A percentile compares a stretch with the other conserved stretches of the same genome.
Conservation (phyloP, 164 flowering plant genomes). For the Aristolochia fimbriata region DNA sequence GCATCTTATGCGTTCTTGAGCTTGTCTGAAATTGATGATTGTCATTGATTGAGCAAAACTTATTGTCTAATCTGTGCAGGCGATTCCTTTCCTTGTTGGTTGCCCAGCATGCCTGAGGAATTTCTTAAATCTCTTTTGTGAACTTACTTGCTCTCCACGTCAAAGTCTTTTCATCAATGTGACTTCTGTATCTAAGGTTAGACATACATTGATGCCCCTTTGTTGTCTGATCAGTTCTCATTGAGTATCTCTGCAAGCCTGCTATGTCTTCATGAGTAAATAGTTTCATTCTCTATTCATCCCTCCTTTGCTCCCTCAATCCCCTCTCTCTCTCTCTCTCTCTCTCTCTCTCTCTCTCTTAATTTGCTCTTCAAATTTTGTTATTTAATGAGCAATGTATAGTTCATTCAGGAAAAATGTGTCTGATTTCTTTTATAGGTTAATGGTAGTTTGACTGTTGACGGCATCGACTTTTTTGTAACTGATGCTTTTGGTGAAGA, state of each 20-base stretch:
- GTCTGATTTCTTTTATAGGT: conserved; percentile 35
- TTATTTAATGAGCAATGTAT: too few relatives aligned
- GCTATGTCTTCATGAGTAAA: too few relatives aligned
- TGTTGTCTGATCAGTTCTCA: neutral
- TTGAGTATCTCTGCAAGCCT: neutral
- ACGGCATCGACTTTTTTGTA: conserved; percentile 72
- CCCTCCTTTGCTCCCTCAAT: too few relatives aligned
- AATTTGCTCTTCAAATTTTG: too few relatives aligned
- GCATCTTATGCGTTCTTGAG: too few relatives aligned
- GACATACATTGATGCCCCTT: neutral
- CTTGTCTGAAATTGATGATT: too few relatives aligned
- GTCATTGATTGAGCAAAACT: too few relatives aligned
- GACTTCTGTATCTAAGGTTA: conserved; percentile 68
- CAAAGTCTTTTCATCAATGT: conserved; percentile 95
- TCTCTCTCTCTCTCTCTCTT: too few relatives aligned
- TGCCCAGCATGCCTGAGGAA: conserved; percentile 99
- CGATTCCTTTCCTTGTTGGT: conserved; percentile 92
- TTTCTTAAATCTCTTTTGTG: conserved; percentile 89
- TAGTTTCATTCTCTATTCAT: too few relatives aligned
- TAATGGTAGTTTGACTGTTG: conserved; percentile 60
- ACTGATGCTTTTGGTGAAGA: conserved; percentile 86
- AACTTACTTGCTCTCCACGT: conserved; percentile 91
- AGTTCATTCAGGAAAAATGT: too few relatives aligned
- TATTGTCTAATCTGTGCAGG: conserved; percentile 43
- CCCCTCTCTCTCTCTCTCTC: too few relatives aligned